Evolutionary conservation across 805 yeast genomes (phyloP), one percentile per base, ranked within the genome.

Genomic region (Millerozyma acaciae): DNA sequence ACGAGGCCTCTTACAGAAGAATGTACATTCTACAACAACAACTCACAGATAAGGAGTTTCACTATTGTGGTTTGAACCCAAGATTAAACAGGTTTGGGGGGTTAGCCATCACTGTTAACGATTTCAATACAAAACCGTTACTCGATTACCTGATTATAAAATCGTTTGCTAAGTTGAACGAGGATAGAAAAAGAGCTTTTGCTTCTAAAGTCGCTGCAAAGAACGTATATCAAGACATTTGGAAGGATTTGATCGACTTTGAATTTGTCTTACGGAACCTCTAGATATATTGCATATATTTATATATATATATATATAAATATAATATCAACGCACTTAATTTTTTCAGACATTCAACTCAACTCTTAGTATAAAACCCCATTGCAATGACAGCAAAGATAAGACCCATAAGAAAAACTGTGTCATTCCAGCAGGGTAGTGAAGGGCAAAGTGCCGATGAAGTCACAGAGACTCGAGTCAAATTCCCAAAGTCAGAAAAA

Each of bases 11-110:
- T 8, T 93, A 87, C 58, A 73, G 96, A 55, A 68, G 94, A 37
- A 67, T 93, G 51, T 85, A 84, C 50, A 80, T 87, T 21, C 64
- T 90, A 14, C 97, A 89, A 52, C 95, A 88, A 56, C 96, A 88
- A 47, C 61, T 93, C 32, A 72, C 73, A 22, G 96, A 89, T 35
- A 84, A 84, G 44, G 84, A 83, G 37, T 68, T 66, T 23, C 88
- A 83, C 42, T 58, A 64, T 37, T 80, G 84, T 32, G 96, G 97
- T 0, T 62, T 93, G 43, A 93, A 90, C 52, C 95, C 96, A 3
- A 70, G 74, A 41, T 62, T 76, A 68, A 81, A 81, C 45, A 59
- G 85, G 25, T 55, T 75, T 32, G 69, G 66, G 9, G 73, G 73
- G 3, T 52, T 66, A 8, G 39, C 62, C n/a, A 42, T 59, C 18